Conservation (phyloP, 169 alveolate species). For the Eimeria tenella region DNA sequence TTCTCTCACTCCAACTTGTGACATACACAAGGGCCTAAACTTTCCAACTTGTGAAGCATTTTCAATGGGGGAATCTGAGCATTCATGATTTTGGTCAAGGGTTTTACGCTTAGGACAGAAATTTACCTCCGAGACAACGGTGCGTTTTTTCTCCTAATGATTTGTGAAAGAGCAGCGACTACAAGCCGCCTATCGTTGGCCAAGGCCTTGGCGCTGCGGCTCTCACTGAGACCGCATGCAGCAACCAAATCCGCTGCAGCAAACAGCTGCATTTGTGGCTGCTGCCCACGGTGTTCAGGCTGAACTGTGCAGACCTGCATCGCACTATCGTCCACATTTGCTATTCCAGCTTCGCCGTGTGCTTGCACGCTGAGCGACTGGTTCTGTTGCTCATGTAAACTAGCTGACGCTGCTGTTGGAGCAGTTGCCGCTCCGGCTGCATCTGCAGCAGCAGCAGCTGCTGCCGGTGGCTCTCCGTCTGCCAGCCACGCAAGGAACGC, state of each 20-base stretch:
- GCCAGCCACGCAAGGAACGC: constrained; percentile 58
- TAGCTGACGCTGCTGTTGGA: neutral
- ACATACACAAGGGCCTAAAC: no score
- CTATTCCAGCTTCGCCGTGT: neutral
- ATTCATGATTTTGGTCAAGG: neutral
- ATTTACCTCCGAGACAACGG: neutral
- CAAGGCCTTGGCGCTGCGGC: neutral
- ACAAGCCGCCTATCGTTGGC: constrained; percentile 14
- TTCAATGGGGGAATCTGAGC: neutral
- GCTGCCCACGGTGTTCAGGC: neutral
- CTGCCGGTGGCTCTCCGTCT: constrained; percentile 37
- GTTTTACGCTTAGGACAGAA: neutral
- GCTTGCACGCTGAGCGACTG: neutral
- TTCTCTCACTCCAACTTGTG: no score
- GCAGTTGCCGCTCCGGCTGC: constrained; percentile 32
- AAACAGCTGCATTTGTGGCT: neutral
- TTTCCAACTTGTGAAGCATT: no score
- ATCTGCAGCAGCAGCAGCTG: constrained; percentile 31
- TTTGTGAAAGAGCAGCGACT: constrained; percentile 27
- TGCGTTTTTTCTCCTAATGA: neutral
- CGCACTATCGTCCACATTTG: neutral
- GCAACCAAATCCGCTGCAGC: constrained; percentile 15
- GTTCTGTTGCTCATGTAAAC: neutral
- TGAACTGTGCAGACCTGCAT: neutral
- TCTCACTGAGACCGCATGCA: neutral